Evolutionary conservation across 306 rosid genomes (phyloP), one percentile per base, ranked within the genome.

Genomic region (Trifolium repens): DNA sequence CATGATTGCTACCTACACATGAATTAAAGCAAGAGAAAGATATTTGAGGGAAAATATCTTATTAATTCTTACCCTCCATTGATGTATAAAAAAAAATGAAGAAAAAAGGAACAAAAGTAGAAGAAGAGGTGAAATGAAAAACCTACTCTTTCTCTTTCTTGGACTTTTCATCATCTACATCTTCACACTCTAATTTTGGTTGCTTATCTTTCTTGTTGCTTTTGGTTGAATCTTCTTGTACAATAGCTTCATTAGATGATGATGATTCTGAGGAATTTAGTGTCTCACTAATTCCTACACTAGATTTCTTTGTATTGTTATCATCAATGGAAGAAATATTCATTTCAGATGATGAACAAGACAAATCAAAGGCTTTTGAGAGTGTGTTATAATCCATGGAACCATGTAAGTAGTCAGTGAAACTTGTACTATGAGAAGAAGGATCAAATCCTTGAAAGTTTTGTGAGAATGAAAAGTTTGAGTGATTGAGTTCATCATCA

Each of bases 61-160:
- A 24, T 61, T 32, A 40, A 11, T 42, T 57, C 44, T 62, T 32
- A 40, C 61, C 67, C 43, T 64, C 59, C 44, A 14, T 30, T 63
- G 81, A 77, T 81, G 67, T 72, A 72, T 42, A 0, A 77, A 42
- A 76, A 39, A 57, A 57, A 62, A 8, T 2, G 14, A 43, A 44
- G 42, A 65, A 55, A 64, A 64, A 6, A 69, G 19, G 9, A n/a
- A 50, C 3, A 15, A 15, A 40, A 9, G 15, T 24, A 9, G 17
- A 8, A 39, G 7, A 71, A 62, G 10, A 10, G 22, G 63, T 59
- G 46, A 68, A 39, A 44, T 13, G 3, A 39, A 10, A 79, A 76
- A 84, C 96, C 67, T 86, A 94, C 98, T 61, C 91, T 87, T 91
- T 89, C 97, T 61, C 91, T 87, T 91, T 89, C 84, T 86, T 94